Base-by-base conservation (phyloP, 805 yeast species). In the Ogataea naganishii region DNA sequence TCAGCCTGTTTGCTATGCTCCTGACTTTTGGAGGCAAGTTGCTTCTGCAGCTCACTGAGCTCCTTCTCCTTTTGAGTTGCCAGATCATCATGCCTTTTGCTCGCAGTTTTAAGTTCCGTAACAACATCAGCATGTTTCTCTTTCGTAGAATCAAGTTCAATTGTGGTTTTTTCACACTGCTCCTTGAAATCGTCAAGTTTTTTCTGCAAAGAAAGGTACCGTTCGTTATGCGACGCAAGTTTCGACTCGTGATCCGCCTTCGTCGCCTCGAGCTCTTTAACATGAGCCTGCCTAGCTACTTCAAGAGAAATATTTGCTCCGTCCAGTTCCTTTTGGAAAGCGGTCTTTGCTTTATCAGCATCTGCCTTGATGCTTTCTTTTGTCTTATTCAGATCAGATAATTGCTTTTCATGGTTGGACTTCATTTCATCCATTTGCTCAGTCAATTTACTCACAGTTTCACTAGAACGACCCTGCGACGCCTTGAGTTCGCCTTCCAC, bases 231-330 rank as follows among this genome's bases (percentile, higher is more conserved):
- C n/a, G n/a, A n/a, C n/a, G n/a, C n/a, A n/a, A n/a, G n/a, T n/a
- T n/a, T n/a, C n/a, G n/a, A n/a, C n/a, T n/a, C n/a, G n/a, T n/a
- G n/a, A n/a, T n/a, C n/a, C n/a, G n/a, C n/a, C n/a, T n/a, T n/a
- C n/a, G n/a, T n/a, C 15, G 26, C 10, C n/a, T 8, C 28, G 6
- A 25, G 28, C 28, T 25, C 28, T 14, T 25, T 25, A 5, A 21
- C 19, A 20, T 28, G 31, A 19, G 14, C 25, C n/a, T 21, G 15
- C 21, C 33, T 26, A 24, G 33, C 28, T 10, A 21, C 13, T 19
- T 3, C 12, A 31, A 28, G 25, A 12, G 36, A 29, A 4, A 16
- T 20, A 20, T 29, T 21, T 10, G 20, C 10, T n/a, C 20, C 30
- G 18, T 27, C 30, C 17, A 34, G 26, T 15, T 32, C 29, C 5